Evolutionary conservation across 768 basidiomycete genomes (phyloP).

Genomic region (Serendipita indica): DNA sequence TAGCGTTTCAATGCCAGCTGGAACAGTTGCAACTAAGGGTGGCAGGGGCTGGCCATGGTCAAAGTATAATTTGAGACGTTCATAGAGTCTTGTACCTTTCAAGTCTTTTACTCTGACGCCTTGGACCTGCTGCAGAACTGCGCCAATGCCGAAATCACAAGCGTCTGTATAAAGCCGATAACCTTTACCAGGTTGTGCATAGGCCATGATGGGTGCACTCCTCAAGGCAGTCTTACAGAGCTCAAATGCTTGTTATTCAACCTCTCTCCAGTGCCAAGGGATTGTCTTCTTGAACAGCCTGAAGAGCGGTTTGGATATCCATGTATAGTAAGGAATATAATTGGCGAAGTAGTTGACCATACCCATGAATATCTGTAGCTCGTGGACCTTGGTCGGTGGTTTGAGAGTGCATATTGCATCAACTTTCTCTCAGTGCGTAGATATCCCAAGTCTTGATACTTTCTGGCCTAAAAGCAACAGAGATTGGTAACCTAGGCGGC

Average conservation of each 20-base stretch:
- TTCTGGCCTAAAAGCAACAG: constrained; percentile 28
- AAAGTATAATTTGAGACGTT: constrained; percentile 14
- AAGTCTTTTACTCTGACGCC: constrained; percentile 17
- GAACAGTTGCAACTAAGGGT: constrained; percentile 9
- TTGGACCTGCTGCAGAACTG: constrained; percentile 19
- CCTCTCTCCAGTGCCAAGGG: constrained; percentile 17
- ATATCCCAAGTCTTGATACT: constrained; percentile 26
- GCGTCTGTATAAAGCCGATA: constrained; percentile 28
- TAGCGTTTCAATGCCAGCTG: constrained; percentile 10
- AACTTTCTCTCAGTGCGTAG: constrained; percentile 27
- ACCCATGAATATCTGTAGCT: constrained; percentile 25
- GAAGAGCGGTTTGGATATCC: constrained; percentile 25
- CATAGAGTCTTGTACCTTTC: constrained; percentile 17
- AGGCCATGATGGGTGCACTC: constrained; percentile 23
- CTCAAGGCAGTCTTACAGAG: constrained; percentile 21
- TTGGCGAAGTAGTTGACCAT: constrained; percentile 27
- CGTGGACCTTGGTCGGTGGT: constrained; percentile 17
- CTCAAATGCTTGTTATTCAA: constrained; percentile 21
- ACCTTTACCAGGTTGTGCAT: constrained; percentile 20
- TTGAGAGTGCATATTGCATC: constrained; percentile 22
- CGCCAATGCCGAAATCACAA: constrained; percentile 17
- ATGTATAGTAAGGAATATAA: constrained; percentile 26
- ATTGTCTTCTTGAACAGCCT: constrained; percentile 21
- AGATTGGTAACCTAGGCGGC: constrained; percentile 24
- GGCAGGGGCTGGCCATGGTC: constrained; percentile 13